Percentiles rank a stretch among this genome's conserved stretches.
Evolutionary conservation across 768 basidiomycete genomes (phyloP).

Genomic region (Termitomyces sp.): DNA sequence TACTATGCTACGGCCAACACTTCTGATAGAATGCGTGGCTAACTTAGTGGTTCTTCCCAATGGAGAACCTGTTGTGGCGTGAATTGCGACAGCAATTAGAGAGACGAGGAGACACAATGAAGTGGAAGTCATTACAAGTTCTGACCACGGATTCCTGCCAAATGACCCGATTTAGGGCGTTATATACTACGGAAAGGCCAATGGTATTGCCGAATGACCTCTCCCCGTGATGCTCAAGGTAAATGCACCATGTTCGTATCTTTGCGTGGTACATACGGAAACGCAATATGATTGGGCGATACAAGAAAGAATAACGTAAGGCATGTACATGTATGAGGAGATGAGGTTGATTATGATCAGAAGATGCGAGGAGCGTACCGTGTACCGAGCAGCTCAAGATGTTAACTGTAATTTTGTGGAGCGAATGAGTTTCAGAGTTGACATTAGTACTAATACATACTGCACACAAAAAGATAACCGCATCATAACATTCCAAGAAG

Average conservation of each 20-base stretch:
- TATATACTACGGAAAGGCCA: slow-evolving; percentile 6
- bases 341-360: background rate
- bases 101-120: background rate
- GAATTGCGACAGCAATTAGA: background rate
- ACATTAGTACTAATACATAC: background rate
- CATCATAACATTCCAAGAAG: background rate
- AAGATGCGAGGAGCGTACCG: slow-evolving; percentile 1
- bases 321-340: background rate
- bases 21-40: slow-evolving; percentile 10
- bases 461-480: background rate
- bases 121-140: background rate
- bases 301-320: background rate
- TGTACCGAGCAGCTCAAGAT: background rate
- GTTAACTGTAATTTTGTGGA: background rate
- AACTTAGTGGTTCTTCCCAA: background rate
- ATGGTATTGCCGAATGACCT: slow-evolving; percentile 8
- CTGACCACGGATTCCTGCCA: background rate
- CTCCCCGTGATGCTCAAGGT: slow-evolving; percentile 1
- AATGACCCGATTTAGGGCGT: background rate
- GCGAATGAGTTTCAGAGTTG: background rate
- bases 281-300: slow-evolving; percentile 6
- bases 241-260: background rate
- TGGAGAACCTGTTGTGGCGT: background rate
- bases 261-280: background rate
- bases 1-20: slow-evolving; percentile 7